phyloP scores from a whole-genome alignment of 345 rosid genomes.

The Erysimum cheiranthoides region DNA sequence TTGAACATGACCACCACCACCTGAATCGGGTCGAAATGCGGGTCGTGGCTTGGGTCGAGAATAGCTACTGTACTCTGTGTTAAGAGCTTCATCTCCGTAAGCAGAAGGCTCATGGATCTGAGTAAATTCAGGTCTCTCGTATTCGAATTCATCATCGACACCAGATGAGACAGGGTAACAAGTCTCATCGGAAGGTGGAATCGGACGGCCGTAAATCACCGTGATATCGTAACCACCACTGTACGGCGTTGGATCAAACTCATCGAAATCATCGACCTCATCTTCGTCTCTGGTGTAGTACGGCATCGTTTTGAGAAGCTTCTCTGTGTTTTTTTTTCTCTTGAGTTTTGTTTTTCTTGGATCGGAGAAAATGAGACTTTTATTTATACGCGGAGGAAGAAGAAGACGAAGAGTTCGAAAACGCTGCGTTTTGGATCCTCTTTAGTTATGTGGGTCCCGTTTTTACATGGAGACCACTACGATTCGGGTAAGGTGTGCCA shows the following conservation, averaged over 20 bases:
- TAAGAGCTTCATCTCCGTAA: conserved; percentile 69
- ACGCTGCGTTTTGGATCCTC: conserved; percentile 35
- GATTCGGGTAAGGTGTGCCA: conserved; percentile 29
- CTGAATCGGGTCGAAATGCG: conserved; percentile 49
- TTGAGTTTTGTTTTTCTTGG: background rate
- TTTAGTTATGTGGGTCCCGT: conserved; percentile 14
- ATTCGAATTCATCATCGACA: conserved; percentile 60
- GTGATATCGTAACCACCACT: conserved; percentile 85
- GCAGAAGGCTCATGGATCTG: conserved; percentile 71
- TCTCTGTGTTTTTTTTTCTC: background rate
- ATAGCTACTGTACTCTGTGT: conserved; percentile 82
- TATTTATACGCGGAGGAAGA: conserved; percentile 15
- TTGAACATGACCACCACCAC: conserved; percentile 49
- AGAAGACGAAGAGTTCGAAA: background rate
- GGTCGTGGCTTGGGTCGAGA: conserved; percentile 81
- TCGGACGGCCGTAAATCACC: conserved; percentile 80
- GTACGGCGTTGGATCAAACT: conserved; percentile 89
- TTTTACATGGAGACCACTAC: conserved; percentile 37
- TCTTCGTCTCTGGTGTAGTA: conserved; percentile 66
- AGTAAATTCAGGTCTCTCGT: conserved; percentile 70
- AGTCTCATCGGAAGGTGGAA: conserved; percentile 67
- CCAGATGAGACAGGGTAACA: conserved; percentile 62
- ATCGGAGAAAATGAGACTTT: conserved; percentile 9
- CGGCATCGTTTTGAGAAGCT: conserved; percentile 62
- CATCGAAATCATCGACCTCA: conserved; percentile 75